A percentile compares a stretch with the other conserved stretches of the same genome.
Evolutionary conservation across 2,329 filamentous ascomycete species (phyloP).

Genomic region (Fusarium brevicatenulatum): DNA sequence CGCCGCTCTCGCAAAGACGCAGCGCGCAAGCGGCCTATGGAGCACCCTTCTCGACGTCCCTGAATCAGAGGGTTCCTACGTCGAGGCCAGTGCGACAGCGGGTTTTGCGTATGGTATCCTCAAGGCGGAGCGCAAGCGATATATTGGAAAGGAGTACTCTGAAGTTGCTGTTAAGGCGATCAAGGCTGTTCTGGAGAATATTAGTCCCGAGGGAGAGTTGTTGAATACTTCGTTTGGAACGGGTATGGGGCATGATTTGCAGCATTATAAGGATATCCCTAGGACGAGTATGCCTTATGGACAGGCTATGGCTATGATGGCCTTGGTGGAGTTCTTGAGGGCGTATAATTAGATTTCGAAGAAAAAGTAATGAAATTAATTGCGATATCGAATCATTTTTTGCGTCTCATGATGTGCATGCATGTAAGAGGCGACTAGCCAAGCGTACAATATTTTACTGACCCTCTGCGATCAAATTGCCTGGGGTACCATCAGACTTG

Average conservation of each 20-base stretch:
- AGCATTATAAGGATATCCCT: constrained; percentile 82
- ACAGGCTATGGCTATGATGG: constrained; percentile 87
- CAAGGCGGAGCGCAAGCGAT: constrained; percentile 76
- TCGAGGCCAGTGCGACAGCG: constrained; percentile 80
- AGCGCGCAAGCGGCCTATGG: constrained; percentile 74
- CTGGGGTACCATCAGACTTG: background rate
- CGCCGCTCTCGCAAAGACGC: constrained; percentile 68
- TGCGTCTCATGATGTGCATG: too few relatives aligned
- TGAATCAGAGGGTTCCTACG: constrained; percentile 74
- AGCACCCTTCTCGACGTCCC: constrained; percentile 77
- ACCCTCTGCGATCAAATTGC: background rate
- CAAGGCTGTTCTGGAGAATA: constrained; percentile 71
- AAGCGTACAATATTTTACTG: too few relatives aligned
- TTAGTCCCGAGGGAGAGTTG: constrained; percentile 75
- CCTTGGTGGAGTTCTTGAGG: constrained; percentile 77
- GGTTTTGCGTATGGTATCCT: constrained; percentile 85
- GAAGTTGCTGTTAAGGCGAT: constrained; percentile 72
- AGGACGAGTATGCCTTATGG: constrained; percentile 86
- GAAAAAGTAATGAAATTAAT: background rate
- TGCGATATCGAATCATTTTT: background rate
- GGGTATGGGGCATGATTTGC: constrained; percentile 76
- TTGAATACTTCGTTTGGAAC: constrained; percentile 82
- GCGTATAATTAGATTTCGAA: constrained; percentile 46
- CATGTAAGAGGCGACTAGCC: fast-evolving
- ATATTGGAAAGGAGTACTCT: constrained; percentile 71